Conservation (phyloP, 306 rosid genomes). For the Abrus precatorius region DNA sequence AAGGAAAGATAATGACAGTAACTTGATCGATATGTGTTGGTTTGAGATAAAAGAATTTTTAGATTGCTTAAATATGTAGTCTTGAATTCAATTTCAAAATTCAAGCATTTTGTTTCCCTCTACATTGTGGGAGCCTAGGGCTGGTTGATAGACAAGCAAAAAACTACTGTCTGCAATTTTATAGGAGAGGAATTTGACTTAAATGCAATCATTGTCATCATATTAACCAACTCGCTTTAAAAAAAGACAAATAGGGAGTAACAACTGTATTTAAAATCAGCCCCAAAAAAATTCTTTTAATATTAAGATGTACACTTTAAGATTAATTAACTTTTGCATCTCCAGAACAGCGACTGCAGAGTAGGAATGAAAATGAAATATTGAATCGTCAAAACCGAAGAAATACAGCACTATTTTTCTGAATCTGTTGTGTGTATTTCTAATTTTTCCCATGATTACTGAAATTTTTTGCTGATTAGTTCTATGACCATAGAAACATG, state of each 20-base stretch:
- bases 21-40: no score
- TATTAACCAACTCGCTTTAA: background rate
- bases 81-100: no score
- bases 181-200: constrained; percentile 10
- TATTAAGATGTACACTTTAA: background rate
- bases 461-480: background rate
- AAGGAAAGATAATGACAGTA: no score
- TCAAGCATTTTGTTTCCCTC: no score
- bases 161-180: background rate
- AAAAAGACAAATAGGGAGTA: constrained; percentile 25
- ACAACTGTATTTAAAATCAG: background rate
- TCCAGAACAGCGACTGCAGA: background rate
- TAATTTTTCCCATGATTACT: background rate
- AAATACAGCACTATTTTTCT: constrained; percentile 32
- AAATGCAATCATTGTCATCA: constrained; percentile 30
- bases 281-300: background rate
- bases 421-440: background rate
- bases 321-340: background rate
- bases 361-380: background rate
- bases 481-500: background rate
- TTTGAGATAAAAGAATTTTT: no score
- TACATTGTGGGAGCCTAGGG: no score
- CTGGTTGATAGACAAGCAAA: constrained; percentile 25
- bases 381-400: background rate
- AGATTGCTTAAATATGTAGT: no score